Base-by-base conservation (phyloP, 352 stramenopile species). In the Thalassiosira livingstoniorum region DNA sequence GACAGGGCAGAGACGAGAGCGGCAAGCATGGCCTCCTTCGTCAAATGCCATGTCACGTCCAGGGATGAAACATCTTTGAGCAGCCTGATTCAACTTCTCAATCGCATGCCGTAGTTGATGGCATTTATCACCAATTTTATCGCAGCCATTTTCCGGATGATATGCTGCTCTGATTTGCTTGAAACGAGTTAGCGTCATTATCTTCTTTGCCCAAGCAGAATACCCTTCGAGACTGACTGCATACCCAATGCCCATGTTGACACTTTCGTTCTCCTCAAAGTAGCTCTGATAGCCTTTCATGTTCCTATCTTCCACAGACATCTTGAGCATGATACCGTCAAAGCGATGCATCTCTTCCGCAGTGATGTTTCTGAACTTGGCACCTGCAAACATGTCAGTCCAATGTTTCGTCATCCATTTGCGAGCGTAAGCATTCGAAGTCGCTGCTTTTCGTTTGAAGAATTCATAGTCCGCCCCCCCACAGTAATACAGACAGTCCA, bases 101-200 rank as follows among this genome's bases (percentile, higher is more conserved):
- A 61, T 23, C 7, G 25, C 15, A 31, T 32, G 25, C 27, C 29
- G 4, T 2, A 68, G 60, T 42, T 68, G 60, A 31, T 68, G 60
- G 13, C 60, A 68, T 13, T 68, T 68, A 25, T 68, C 60, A 11
- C 60, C 60, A 31, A 68, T 68, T 54, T 2, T 13, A 29, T 1
- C 45, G 2, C 1, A 13, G 2, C 27, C 27, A 31, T 7, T 31
- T 68, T 68, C 60, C 4, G 60, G 60, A 53, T 68, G 60, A 31
- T 35, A 68, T 7, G 60, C 25, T 15, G 60, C 60, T 29, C 27
- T 1, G 3, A 68, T 68, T 42, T 68, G 60, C 10, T 68, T 68
- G 60, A 68, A 68, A 51, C 60, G 7, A 18, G 39, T 15, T 18
- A 47, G 39, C 7, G 39, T 18, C 7, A 47, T 18, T 47, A 47